Base-by-base conservation (phyloP, 2,329 filamentous ascomycete species). In the Fusarium tuaranense region DNA sequence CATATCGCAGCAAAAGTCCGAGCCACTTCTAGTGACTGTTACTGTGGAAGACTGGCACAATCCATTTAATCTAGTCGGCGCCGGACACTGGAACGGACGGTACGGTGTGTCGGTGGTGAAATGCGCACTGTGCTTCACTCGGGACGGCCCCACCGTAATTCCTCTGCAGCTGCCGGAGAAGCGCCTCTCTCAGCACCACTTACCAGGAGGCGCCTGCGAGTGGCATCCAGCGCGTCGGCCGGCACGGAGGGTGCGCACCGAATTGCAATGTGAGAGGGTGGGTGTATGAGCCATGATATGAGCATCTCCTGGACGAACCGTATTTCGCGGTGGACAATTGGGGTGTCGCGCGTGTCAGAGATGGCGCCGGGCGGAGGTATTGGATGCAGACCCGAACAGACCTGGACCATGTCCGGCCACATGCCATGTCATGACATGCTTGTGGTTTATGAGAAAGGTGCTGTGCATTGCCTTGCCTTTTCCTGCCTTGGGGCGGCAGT, bases 61-160 rank as follows among this genome's bases (percentile, higher is more conserved):
- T 25, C 36, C 41, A 48, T 44, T 27, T 18, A 51, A 53, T n/a
- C 25, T 5, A 53, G 22, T 53, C 25, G 18, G 62, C 38, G 38
- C 38, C 62, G 66, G 63, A 8, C 27, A 53, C 48, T 18, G 34
- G 16, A 58, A 44, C 48, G 41, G 12, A 61, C 61, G 53, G 69
- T 58, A 75, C 72, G 18, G 72, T 75, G 67, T 25, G 46, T 32
- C 69, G 66, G 69, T 22, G 38, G 2, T 5, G 4, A 39, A 0
- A n/a, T 16, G 4, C 41, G 20, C n/a, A 75, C 73, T 68, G 69
- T 75, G 20, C 51, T 38, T 22, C 39, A 16, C 51, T 67, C 72
- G 72, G 72, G 63, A 57, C 73, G 73, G 73, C 72, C 73, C 73
- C 73, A 73, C 72, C 25, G 27, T n/a, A 68, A 74, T 51, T 27